Conservation (phyloP, 306 rosid species). For the Luffa acutangula region DNA sequence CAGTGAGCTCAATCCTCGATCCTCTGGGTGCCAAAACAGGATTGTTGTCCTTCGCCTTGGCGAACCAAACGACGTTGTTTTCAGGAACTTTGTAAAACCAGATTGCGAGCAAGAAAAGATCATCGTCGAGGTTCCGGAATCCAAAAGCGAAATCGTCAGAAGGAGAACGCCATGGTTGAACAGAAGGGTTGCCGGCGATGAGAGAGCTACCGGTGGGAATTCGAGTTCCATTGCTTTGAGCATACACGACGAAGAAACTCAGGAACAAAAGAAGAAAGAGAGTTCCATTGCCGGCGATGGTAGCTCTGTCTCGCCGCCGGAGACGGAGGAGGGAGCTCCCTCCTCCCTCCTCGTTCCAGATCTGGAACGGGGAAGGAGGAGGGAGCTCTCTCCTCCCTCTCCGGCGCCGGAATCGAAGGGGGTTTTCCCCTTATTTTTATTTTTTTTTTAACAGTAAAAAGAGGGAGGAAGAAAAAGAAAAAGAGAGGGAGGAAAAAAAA, state of each 20-base stretch:
- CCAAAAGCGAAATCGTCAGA: slow-evolving; percentile 46
- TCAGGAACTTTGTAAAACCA: slow-evolving; percentile 36
- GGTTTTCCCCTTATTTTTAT: too few species aligned
- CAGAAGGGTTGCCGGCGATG: not conserved
- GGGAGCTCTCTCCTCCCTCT: too few species aligned
- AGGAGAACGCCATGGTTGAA: slow-evolving; percentile 30
- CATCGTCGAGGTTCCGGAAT: not conserved
- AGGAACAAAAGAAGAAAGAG: not conserved
- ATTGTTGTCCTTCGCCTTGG: not conserved
- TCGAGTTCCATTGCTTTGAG: not conserved
- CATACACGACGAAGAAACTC: not conserved
- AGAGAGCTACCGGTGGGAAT: not conserved
- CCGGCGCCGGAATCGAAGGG: too few species aligned
- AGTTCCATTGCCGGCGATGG: too few species aligned
- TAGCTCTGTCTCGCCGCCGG: too few species aligned
- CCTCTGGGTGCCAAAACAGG: slow-evolving; percentile 24
- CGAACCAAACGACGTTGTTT: slow-evolving; percentile 41
- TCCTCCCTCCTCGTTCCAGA: too few species aligned
- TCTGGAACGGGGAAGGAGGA: too few species aligned
- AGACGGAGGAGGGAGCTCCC: too few species aligned
- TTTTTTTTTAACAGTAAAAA: too few species aligned
- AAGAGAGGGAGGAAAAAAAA: too few species aligned
- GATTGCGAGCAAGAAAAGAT: slow-evolving; percentile 21
- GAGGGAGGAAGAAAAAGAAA: too few species aligned
- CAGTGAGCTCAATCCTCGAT: slow-evolving; percentile 27